A percentile compares a stretch with the other conserved stretches of the same genome.
Evolutionary conservation across 75 land plant species (phyloP).

Genomic region (Cunninghamia lanceolata): DNA sequence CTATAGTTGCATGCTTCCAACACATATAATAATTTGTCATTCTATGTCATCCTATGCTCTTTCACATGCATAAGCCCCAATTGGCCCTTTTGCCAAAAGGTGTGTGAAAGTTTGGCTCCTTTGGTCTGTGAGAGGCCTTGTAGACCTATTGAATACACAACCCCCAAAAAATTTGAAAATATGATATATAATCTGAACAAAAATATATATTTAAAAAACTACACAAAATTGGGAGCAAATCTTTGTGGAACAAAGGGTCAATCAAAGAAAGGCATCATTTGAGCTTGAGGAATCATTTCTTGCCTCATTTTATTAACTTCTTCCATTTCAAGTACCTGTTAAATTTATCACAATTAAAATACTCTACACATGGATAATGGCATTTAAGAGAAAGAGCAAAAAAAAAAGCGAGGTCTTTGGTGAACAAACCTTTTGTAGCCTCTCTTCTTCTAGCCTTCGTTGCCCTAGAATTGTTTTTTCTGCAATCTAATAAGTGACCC

Average conservation of each 20-base stretch:
- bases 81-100: neutral
- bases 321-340: slow-evolving; percentile 77
- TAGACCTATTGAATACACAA: slow-evolving; percentile 30
- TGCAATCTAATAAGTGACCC: slow-evolving; percentile 41
- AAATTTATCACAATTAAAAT: neutral
- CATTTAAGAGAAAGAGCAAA: neutral
- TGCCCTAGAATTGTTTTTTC: slow-evolving; percentile 52
- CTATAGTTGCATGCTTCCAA: neutral
- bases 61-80: neutral
- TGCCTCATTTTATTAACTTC: slow-evolving; percentile 73
- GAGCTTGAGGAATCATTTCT: slow-evolving; percentile 88
- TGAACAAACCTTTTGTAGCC: slow-evolving; percentile 50
- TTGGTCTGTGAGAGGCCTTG: slow-evolving; percentile 51
- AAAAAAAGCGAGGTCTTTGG: neutral
- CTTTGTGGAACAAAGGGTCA: slow-evolving; percentile 79
- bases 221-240: slow-evolving; percentile 22
- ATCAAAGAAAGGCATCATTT: slow-evolving; percentile 89
- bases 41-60: neutral
- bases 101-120: slow-evolving; percentile 48
- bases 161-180: neutral
- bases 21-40: neutral
- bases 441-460: slow-evolving; percentile 52
- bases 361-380: neutral
- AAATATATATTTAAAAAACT: neutral
- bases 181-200: neutral